phyloP scores from a whole-genome alignment of 805 yeast species.

The Starmerella vaccinii region DNA sequence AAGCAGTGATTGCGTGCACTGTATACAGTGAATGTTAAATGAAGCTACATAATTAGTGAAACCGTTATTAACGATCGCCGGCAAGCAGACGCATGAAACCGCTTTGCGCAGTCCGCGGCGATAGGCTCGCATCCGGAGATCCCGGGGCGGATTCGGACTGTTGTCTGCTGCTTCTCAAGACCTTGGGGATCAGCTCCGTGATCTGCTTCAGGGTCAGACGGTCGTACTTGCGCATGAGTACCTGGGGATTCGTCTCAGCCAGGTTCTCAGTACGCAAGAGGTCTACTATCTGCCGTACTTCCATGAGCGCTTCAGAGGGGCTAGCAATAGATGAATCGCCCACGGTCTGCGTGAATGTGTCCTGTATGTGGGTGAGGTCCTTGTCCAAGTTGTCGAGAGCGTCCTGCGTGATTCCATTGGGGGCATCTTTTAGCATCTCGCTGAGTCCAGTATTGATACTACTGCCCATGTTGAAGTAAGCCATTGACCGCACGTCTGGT shows the following conservation, averaged over 20 bases:
- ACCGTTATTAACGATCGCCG: too few relatives aligned
- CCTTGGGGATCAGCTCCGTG: conserved; percentile 18
- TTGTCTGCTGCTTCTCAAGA: neutral
- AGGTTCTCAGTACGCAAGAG: conserved; percentile 51
- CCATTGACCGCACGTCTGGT: conserved; percentile 58
- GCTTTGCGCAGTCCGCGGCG: conserved; percentile 20
- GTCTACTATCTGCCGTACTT: conserved; percentile 69
- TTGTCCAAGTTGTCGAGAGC: conserved; percentile 64
- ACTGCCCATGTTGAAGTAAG: conserved; percentile 82
- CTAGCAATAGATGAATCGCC: conserved; percentile 23
- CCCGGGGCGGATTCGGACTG: conserved; percentile 15
- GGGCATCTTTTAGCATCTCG: conserved; percentile 45
- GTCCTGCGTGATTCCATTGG: conserved; percentile 43
- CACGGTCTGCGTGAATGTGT: conserved; percentile 31
- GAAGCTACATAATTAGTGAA: too few relatives aligned
- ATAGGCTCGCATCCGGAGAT: conserved; percentile 15
- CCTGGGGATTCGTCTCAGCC: conserved; percentile 43
- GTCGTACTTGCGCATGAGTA: conserved; percentile 57
- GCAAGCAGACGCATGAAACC: conserved; percentile 22
- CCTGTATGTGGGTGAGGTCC: conserved; percentile 71
- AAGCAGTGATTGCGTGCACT: neutral
- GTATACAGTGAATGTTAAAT: neutral
- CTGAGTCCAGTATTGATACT: conserved; percentile 64
- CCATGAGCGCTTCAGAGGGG: conserved; percentile 62
- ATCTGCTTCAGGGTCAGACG: conserved; percentile 64